phyloP scores from a whole-genome alignment of 2,329 filamentous ascomycete species.

The Pseudopithomyces chartarum region DNA sequence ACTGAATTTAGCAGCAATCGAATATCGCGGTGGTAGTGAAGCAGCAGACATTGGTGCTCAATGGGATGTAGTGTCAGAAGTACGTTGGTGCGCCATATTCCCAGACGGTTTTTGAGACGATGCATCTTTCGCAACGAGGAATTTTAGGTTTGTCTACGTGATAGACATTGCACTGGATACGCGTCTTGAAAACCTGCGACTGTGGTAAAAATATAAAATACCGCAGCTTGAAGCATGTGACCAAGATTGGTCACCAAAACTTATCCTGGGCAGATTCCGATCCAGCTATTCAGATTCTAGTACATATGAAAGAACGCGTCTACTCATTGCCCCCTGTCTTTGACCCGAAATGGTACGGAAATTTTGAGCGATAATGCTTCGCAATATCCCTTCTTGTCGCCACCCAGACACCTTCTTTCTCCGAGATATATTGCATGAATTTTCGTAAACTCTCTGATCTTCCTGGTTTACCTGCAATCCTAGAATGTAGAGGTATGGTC shows the following conservation, averaged over 20 bases:
- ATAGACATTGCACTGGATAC: conserved; percentile 59
- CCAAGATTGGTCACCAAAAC: conserved; percentile 56
- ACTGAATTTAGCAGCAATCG: conserved; percentile 59
- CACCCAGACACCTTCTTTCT: conserved; percentile 52
- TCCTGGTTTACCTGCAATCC: conserved; percentile 50
- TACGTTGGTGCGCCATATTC: conserved; percentile 53
- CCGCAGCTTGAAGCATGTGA: conserved; percentile 60
- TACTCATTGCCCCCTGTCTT: neutral
- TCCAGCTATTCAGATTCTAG: neutral
- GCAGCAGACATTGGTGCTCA: conserved; percentile 53
- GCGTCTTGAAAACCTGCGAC: conserved; percentile 55
- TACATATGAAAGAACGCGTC: neutral
- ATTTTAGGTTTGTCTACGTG: conserved; percentile 54
- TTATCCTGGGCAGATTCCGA: conserved; percentile 56
- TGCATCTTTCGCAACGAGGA: conserved; percentile 55
- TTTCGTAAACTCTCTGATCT: conserved; percentile 46
- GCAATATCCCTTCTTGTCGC: conserved; percentile 51
- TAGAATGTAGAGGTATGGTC: conserved; percentile 49
- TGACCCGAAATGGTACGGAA: conserved; percentile 42
- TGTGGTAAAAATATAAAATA: conserved; percentile 47
- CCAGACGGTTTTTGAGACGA: conserved; percentile 51
- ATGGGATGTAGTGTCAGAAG: conserved; percentile 40
- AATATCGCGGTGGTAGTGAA: conserved; percentile 57
- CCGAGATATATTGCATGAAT: conserved; percentile 46
- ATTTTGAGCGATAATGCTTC: conserved; percentile 45